Base-by-base conservation (phyloP, 345 rosid genomes). In the Psidium guajava region DNA sequence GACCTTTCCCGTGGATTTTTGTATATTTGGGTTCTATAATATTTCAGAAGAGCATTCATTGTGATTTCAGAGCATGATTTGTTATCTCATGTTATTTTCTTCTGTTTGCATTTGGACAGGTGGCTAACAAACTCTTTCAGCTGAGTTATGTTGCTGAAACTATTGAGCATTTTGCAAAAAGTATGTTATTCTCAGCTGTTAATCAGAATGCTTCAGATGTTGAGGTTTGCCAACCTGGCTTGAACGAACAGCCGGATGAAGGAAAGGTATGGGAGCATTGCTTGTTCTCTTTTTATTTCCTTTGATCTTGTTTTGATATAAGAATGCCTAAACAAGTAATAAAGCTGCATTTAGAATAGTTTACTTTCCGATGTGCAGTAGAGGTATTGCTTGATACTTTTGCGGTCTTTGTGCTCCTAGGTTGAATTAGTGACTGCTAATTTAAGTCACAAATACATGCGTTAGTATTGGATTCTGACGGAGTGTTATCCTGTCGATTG, bases 101-200 rank as follows among this genome's bases (percentile, higher is more conserved):
- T 40, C 74, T 85, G 42, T 81, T 88, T 88, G 47, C 47, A 69
- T 69, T 36, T 91, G 89, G 85, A 85, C 88, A 97, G 99, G 99
- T 96, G 86, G 94, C 99, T 20, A 97, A 97, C 91, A 96, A 97
- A 92, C 96, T 97, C 84, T 96, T 91, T 93, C 98, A 91, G 91
- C 88, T 97, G 64, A 87, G 92, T 90, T 95, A 93, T 86, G 89
- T 92, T 90, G 86, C 98, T 53, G 94, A 91, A 83, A 90, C 88
- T 82, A 95, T 97, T 86, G 98, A 97, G 92, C 92, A 93, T 86
- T 97, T 91, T 92, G 98, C 98, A 82, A 95, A 93, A 87, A 89
- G 90, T 86, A 93, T 91, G 98, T 84, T 97, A 85, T 87, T 95
- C 77, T 91, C 90, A 53, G 96, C 96, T 57, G 96, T 96, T 83